These are phyloP conservation scores for Fusarium heterosporum DNA, from an alignment of 2,329 filamentous ascomycete genomes.

Conservation along the genomic window DNA sequence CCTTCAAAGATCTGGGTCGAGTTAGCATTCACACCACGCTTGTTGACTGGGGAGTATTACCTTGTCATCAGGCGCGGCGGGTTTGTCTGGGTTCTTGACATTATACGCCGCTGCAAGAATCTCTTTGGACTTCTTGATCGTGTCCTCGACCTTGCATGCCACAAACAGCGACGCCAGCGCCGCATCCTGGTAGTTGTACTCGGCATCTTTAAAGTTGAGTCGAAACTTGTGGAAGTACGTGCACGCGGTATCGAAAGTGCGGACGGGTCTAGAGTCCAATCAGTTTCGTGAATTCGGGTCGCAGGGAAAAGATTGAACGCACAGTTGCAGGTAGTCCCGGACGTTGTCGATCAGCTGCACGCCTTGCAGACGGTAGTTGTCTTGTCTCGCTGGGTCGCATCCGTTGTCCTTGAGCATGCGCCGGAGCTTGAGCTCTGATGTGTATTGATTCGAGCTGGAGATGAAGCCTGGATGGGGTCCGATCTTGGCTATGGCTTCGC, in stretches of 20 bases:
- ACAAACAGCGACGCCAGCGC: constrained; percentile 90
- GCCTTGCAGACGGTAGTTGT: constrained; percentile 83
- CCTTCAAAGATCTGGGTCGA: constrained; percentile 77
- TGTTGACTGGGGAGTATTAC: constrained; percentile 58
- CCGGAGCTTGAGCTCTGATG: constrained; percentile 84
- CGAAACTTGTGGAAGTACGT: constrained; percentile 96
- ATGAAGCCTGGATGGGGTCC: constrained; percentile 63
- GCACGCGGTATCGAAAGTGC: constrained; percentile 91
- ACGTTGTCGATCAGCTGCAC: constrained; percentile 91
- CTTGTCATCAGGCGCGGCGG: constrained; percentile 82
- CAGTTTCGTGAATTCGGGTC: not conserved
- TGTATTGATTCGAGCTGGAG: constrained; percentile 73
- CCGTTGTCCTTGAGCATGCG: constrained; percentile 76
- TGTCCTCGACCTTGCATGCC: constrained; percentile 98
- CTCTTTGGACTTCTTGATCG: constrained; percentile 94
- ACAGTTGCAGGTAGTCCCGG: constrained; percentile 82
- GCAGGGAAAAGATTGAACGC: not conserved
- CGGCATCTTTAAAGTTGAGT: constrained; percentile 82
- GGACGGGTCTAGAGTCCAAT: constrained; percentile 73
- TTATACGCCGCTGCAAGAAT: constrained; percentile 93
- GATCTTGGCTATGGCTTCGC: constrained; percentile 42
- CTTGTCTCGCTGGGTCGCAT: constrained; percentile 82
- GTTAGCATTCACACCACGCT: constrained; percentile 8
- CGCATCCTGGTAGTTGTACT: constrained; percentile 88
- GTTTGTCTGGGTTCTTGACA: constrained; percentile 76